phyloP scores from a whole-genome alignment of 78 protist species.

The Dictyostelium discoideum region DNA sequence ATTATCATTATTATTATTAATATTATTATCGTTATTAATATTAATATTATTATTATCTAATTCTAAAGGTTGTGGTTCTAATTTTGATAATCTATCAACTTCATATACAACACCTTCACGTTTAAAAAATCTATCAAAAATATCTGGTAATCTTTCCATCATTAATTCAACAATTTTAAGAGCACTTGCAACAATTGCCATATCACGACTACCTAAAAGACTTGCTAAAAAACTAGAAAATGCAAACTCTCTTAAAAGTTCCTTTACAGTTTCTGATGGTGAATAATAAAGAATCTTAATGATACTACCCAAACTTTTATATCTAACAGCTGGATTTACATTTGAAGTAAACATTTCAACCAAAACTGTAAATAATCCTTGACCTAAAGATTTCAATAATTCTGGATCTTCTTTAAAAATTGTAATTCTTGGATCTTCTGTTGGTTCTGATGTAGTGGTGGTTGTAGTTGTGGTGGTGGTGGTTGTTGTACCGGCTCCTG shows the following conservation, averaged over 20 bases:
- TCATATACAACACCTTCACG: constrained; percentile 82
- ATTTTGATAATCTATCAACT: constrained; percentile 67
- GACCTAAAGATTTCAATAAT: constrained; percentile 21
- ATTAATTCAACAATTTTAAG: constrained; percentile 66
- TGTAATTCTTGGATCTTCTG: constrained; percentile 55
- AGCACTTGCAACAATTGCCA: constrained; percentile 74
- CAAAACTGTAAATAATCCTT: constrained; percentile 37
- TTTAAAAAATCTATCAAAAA: constrained; percentile 71
- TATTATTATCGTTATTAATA: background rate
- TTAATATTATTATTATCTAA: background rate
- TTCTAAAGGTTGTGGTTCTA: background rate
- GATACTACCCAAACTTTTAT: constrained; percentile 65
- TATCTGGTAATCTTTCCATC: constrained; percentile 72
- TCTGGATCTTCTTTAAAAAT: constrained; percentile 55
- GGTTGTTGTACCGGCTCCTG: background rate
- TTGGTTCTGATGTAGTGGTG: background rate
- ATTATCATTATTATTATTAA: background rate
- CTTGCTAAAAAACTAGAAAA: constrained; percentile 79
- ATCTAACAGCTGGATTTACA: constrained; percentile 77
- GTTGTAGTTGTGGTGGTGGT: background rate
- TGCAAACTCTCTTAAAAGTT: constrained; percentile 60
- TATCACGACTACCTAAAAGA: constrained; percentile 68
- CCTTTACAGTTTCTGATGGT: constrained; percentile 26
- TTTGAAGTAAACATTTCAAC: constrained; percentile 78
- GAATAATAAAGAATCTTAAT: constrained; percentile 70